phyloP scores from a whole-genome alignment of 2,329 filamentous ascomycete genomes.

The Diaporthe destruens region DNA sequence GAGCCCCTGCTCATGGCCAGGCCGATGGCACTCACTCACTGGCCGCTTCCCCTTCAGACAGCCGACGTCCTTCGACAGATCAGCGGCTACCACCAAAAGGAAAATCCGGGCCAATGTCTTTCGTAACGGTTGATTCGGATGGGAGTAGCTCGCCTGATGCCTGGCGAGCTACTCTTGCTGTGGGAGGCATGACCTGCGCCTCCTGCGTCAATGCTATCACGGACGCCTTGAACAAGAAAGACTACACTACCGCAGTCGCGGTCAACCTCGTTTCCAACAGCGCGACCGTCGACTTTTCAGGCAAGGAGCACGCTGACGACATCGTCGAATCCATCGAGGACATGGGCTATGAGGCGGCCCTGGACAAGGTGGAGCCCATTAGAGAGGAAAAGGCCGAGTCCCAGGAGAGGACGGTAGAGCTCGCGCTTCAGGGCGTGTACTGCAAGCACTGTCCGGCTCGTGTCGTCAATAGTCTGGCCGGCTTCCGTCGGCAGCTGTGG shows the following conservation, averaged over 20 bases:
- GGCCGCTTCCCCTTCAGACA: conserved; percentile 9
- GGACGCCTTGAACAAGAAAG: conserved; percentile 66
- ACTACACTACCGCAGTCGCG: conserved; percentile 68
- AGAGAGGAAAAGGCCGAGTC: conserved; percentile 46
- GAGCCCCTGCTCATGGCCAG: conserved; percentile 14
- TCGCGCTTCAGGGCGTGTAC: conserved; percentile 79
- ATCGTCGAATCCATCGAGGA: conserved; percentile 69
- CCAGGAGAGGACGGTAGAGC: conserved; percentile 69
- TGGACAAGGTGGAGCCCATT: conserved; percentile 63
- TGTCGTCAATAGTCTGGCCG: conserved; percentile 65
- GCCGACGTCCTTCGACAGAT: neutral
- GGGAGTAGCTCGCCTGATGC: conserved; percentile 46
- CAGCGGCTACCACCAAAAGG: neutral
- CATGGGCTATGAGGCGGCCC: conserved; percentile 74
- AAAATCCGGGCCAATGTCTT: conserved; percentile 41
- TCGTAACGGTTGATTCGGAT: conserved; percentile 53
- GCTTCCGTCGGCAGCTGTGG: conserved; percentile 64
- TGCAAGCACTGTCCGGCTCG: conserved; percentile 77
- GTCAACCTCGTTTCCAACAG: conserved; percentile 78
- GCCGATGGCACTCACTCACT: neutral
- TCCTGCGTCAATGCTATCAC: conserved; percentile 76
- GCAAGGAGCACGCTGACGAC: conserved; percentile 58
- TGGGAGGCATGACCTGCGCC: conserved; percentile 81
- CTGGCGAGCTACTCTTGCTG: conserved; percentile 68
- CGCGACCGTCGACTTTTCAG: conserved; percentile 70